Conservation (phyloP, 73 alveolate species). For the Blepharisma japonicum region DNA sequence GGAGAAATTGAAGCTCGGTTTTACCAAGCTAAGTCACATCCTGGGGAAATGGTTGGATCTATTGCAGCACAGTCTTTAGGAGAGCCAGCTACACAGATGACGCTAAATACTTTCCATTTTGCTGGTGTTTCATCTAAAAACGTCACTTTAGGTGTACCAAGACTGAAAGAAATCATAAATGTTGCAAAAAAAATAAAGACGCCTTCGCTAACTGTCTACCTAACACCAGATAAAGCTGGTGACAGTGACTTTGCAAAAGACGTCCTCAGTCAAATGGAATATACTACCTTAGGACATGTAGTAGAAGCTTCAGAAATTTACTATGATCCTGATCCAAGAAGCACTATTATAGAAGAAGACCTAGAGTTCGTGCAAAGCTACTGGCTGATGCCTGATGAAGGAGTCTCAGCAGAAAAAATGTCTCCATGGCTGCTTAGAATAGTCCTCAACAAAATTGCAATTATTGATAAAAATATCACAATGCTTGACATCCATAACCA, state of each 20-base stretch:
- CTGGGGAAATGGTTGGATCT: conserved; percentile 97
- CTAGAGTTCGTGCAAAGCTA: conserved; percentile 65
- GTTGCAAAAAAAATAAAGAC: conserved; percentile 94
- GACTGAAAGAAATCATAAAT: conserved; percentile 95
- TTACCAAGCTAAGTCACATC: conserved; percentile 74
- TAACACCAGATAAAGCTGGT: conserved; percentile 61
- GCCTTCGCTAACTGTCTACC: conserved; percentile 88
- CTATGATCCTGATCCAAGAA: conserved; percentile 95
- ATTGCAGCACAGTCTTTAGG: conserved; percentile 97
- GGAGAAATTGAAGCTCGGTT: conserved; percentile 89
- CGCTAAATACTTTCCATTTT: conserved; percentile 97
- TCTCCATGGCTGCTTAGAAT: conserved; percentile 91
- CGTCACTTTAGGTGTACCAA: conserved; percentile 98
- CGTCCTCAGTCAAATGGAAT: conserved; percentile 75
- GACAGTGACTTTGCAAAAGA: conserved; percentile 62
- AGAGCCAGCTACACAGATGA: conserved; percentile 99
- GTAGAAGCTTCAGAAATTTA: conserved; percentile 76
- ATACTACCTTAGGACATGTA: conserved; percentile 88
- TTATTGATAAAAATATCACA: conserved; percentile 52
- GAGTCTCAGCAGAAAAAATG: conserved; percentile 43
- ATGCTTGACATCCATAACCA: conserved; percentile 72
- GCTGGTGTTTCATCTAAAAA: conserved; percentile 99
- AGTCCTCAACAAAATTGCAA: conserved; percentile 60
- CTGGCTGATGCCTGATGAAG: conserved; percentile 67
- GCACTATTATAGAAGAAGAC: conserved; percentile 84